phyloP scores from a whole-genome alignment of 2,329 filamentous ascomycete genomes.

The Sporothrix schenckii region DNA sequence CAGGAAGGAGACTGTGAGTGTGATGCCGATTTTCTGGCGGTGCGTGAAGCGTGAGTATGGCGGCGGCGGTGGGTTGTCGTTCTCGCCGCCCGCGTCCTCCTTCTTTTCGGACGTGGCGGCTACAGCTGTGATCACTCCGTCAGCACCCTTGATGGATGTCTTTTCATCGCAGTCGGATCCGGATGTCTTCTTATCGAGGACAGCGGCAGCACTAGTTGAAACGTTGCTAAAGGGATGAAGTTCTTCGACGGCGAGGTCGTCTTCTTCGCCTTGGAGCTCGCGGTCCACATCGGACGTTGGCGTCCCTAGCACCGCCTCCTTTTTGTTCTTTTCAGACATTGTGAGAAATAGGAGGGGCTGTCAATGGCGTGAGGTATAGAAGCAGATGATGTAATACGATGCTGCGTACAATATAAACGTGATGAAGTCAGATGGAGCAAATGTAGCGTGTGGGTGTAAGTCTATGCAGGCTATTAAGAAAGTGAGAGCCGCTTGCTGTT shows the following conservation, averaged over 20 bases:
- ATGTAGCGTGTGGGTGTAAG: background rate
- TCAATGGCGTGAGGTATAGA: background rate
- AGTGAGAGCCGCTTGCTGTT: background rate
- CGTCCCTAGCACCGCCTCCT: background rate
- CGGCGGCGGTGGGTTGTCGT: conserved; percentile 2
- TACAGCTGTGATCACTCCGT: background rate
- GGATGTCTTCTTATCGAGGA: conserved; percentile 7
- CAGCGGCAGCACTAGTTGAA: background rate
- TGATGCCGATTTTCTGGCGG: conserved; percentile 35
- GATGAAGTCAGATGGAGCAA: background rate
- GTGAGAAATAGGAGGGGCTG: background rate
- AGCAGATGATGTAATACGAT: background rate
- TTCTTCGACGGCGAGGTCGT: conserved; percentile 28
- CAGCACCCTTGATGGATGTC: background rate
- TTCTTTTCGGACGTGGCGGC: background rate
- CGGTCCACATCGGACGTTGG: conserved; percentile 1
- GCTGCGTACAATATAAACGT: background rate
- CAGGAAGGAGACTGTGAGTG: conserved; percentile 34
- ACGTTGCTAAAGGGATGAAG: conserved; percentile 25
- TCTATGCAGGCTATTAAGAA: background rate
- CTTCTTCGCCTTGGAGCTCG: conserved; percentile 9
- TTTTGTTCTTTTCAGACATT: conserved; percentile 19
- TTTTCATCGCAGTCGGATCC: conserved; percentile 10
- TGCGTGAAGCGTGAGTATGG: conserved; percentile 31
- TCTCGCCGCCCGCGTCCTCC: conserved; percentile 1